These are phyloP conservation scores for Quercus lobata DNA, from an alignment of 331 rosid species.

Conservation along the genomic window DNA sequence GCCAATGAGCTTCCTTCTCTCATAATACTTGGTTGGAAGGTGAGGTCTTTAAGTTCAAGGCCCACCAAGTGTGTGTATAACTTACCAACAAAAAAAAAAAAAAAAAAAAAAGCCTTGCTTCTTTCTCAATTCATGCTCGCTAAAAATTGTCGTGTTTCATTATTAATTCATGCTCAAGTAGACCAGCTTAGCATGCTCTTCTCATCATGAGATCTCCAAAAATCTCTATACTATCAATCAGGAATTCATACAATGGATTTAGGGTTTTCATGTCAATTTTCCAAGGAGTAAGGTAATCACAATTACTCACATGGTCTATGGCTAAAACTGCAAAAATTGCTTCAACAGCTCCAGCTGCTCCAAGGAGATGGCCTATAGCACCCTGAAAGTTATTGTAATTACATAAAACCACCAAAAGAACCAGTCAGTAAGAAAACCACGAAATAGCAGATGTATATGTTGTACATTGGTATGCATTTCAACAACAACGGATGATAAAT, in stretches of 20 bases:
- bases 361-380: slow-evolving; percentile 93
- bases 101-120: background rate
- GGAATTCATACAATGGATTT: background rate
- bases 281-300: background rate
- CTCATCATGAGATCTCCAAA: background rate
- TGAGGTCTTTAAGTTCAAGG: too few relatives aligned
- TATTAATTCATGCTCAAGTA: background rate
- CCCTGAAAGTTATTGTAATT: slow-evolving; percentile 42
- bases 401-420: background rate
- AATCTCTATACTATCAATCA: background rate
- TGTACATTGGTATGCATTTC: background rate
- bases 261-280: slow-evolving; percentile 1
- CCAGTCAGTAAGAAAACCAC: background rate
- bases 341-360: slow-evolving; percentile 98
- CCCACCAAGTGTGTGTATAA: too few relatives aligned
- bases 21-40: too few relatives aligned
- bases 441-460: background rate
- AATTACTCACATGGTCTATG: slow-evolving; percentile 48
- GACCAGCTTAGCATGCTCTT: background rate
- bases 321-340: slow-evolving; percentile 90
- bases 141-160: too few relatives aligned
- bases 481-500: background rate
- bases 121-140: background rate
- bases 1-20: too few relatives aligned
- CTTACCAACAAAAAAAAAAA: too few relatives aligned